Evolutionary conservation across 1,284 basidiomycete genomes (phyloP), one percentile per base, ranked within the genome.

Genomic region (Heterobasidion irregulare): DNA sequence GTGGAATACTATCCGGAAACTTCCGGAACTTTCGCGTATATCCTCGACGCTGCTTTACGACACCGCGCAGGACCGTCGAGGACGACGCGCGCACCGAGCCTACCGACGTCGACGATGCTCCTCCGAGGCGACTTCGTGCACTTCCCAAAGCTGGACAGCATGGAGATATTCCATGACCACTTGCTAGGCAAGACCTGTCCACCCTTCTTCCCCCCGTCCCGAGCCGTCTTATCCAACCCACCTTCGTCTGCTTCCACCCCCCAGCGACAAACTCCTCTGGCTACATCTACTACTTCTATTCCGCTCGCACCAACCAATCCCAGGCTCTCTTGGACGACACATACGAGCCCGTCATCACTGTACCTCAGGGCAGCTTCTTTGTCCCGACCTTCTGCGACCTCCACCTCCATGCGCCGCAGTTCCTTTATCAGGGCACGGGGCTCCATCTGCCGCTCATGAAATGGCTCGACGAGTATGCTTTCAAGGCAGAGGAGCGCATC

Each of bases 331-430:
- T 64, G 52, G 56, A 6, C 43, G 62, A 68, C 7, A 56, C 63
- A 15, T 54, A 63, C 10, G 32, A 65, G 2, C 52, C 50, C 8
- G 58, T 62, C 4, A 56, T 73, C 44, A 67, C 64, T 32, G 57
- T 86, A 12, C 77, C 79, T 2, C 49, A 59, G 2, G 84, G 85
- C 19, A 76, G 74, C 47, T 92, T 93, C 68, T 58, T 94, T 41
- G 61, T 89, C 6, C 90, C 91, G 0, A 82, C 83, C 0, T 94
- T 92, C 66, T 80, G 79, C 60, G 92, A 93, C 66, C 72, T 90
- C 8, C 91, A 93, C 65, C 75, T 93, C 0, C 92, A 94, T 66
- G 48, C 90, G 0, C 89, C 91, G 1, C 92, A 94, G 65, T 92
- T 88, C 65, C 75, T 92, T 43, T 93, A 92, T 59, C 86, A 90